Base-by-base conservation (phyloP, 441 rosid species). In the Gossypium lobatum region DNA sequence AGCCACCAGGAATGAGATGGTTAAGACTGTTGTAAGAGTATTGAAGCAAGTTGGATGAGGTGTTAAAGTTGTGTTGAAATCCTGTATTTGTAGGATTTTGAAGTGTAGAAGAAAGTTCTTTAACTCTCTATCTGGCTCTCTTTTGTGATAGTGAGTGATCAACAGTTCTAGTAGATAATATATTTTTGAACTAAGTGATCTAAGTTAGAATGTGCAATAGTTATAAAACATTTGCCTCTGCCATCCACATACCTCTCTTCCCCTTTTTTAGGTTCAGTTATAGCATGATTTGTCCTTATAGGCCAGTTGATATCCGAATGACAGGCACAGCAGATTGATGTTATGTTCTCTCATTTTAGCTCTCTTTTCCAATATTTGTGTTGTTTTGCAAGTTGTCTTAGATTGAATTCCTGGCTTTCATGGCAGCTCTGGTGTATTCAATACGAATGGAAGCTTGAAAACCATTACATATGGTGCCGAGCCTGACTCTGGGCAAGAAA, bases 371-470 rank as follows among this genome's bases (percentile, higher is more conserved):
- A 1, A 48, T 67, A 8, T 21, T 7, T 71, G 37, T 8, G 18
- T 21, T 70, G 11, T 55, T 18, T 57, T 42, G 21, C 64, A 37
- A 63, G 20, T 46, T 53, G 39, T 37, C 11, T 10, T 70, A 20
- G 61, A 9, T 14, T 74, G 5, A 23, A 17, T 37, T 28, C 26
- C 20, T 64, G 21, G 28, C 61, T 39, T 60, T 65, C 57, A 73
- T 54, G 78, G 82, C 86, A 91, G 97, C 76, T 84, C 81, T 65
- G 69, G 72, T 71, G 54, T 79, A 72, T 76, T 83, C 61, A 85
- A 81, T 66, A 62, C 77, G 58, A 75, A 25, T 61, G 81, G 70
- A 71, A 78, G 81, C 48, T 46, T 14, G 42, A 77, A 79, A 75
- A 73, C 78, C 21, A 79, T 81, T 61, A 73, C 85, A 25, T 83